Conservation (phyloP, 345 rosid genomes). For the Populus alba region DNA sequence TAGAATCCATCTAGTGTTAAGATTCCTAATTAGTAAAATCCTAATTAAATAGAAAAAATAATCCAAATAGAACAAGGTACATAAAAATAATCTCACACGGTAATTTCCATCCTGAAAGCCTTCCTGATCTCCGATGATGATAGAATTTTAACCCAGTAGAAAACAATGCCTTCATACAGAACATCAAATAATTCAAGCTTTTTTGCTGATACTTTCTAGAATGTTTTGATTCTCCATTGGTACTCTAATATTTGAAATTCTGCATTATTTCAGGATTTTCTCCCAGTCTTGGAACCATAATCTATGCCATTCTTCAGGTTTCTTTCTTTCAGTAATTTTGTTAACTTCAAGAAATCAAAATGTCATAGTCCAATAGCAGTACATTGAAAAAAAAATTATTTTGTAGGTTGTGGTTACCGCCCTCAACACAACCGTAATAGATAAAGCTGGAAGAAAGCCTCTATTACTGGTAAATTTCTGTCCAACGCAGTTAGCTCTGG, state of each 20-base stretch:
- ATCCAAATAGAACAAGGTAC: too few species aligned
- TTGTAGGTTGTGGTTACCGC: constrained; percentile 72
- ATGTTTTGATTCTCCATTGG: not conserved
- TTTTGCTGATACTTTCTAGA: not conserved
- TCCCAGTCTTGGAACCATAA: constrained; percentile 61
- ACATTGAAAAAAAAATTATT: not conserved
- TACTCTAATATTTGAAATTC: not conserved
- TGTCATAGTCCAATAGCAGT: not conserved
- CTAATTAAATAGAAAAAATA: too few species aligned
- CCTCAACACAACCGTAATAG: constrained; percentile 56
- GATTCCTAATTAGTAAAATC: too few species aligned
- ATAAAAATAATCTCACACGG: too few species aligned
- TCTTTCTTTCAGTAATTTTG: not conserved
- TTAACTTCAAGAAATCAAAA: constrained; percentile 8
- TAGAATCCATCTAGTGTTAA: too few species aligned
- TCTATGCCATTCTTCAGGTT: constrained; percentile 88
- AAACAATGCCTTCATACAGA: not conserved
- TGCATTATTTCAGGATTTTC: constrained; percentile 58
- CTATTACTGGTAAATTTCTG: constrained; percentile 52
- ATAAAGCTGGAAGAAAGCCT: constrained; percentile 90
- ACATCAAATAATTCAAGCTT: not conserved
- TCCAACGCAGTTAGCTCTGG: not conserved
- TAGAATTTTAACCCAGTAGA: too few species aligned
- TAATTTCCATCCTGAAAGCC: too few species aligned
- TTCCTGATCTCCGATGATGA: too few species aligned